A percentile compares a stretch with the other conserved stretches of the same genome.
Conservation (phyloP, 208 protist genomes). For the Crithidia sp. region DNA sequence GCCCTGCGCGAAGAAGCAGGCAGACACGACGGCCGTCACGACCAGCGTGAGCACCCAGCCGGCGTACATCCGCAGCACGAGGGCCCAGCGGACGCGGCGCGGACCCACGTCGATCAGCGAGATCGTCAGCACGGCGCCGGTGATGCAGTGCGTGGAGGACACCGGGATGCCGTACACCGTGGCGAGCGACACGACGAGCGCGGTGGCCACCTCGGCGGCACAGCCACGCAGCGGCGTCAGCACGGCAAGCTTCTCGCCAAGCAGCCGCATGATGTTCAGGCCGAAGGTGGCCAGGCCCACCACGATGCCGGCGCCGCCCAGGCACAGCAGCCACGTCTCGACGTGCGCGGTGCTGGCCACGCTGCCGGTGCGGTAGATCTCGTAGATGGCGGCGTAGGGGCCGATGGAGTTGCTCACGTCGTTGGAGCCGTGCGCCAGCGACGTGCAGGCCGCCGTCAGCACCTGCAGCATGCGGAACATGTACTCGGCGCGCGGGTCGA, state of each 20-base stretch:
- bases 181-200: constrained; percentile 71
- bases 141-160: constrained; percentile 89
- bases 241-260: constrained; percentile 47
- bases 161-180: constrained; percentile 74
- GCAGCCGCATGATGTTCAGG: constrained; percentile 54
- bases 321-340: constrained; percentile 59
- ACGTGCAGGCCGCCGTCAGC: constrained; percentile 67
- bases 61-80: constrained; percentile 59
- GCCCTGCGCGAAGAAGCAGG: constrained; percentile 63
- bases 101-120: constrained; percentile 59
- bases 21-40: constrained; percentile 51
- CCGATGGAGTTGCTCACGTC: constrained; percentile 79
- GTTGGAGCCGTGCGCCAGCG: constrained; percentile 70
- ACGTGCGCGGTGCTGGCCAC: constrained; percentile 35
- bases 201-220: constrained; percentile 64
- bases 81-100: constrained; percentile 41
- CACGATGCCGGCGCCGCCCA: constrained; percentile 71
- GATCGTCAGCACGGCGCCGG: constrained; percentile 73
- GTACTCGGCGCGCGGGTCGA: constrained; percentile 65
- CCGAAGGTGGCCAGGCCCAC: constrained; percentile 72
- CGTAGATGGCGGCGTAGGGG: constrained; percentile 65
- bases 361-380: constrained; percentile 47
- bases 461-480: constrained; percentile 74
- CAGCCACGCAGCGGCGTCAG: constrained; percentile 65
- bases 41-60: constrained; percentile 60